Percentiles rank a stretch among this genome's conserved stretches.
phyloP scores from a whole-genome alignment of 306 rosid genomes.

The Fagus sylvatica region DNA sequence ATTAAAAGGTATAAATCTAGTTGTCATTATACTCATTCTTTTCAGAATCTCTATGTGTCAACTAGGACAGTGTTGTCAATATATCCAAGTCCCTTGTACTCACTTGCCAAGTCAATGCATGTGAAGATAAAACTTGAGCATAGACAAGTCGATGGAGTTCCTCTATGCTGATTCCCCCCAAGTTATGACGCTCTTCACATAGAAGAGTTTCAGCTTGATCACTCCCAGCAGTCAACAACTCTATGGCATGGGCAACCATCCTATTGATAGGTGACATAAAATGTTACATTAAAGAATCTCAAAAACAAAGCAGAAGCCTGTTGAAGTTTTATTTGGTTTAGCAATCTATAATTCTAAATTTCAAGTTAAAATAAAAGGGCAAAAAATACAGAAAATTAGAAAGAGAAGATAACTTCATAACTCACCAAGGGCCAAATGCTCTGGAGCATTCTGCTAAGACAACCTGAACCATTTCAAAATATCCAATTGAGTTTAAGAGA shows the following conservation, averaged over 20 bases:
- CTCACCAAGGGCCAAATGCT: constrained; percentile 97
- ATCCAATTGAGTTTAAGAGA: constrained; percentile 19
- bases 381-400: not conserved
- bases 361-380: not conserved
- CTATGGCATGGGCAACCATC: constrained; percentile 92
- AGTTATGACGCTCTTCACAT: constrained; percentile 61
- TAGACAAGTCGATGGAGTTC: constrained; percentile 86
- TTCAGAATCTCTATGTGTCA: constrained; percentile 4
- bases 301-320: constrained; percentile 14
- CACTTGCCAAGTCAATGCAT: constrained; percentile 94
- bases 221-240: constrained; percentile 82
- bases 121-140: constrained; percentile 91
- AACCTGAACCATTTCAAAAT: constrained; percentile 63
- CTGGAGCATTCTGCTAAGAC: constrained; percentile 88
- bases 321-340: not conserved
- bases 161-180: constrained; percentile 89
- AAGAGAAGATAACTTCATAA: constrained; percentile 18
- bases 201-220: constrained; percentile 84
- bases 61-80: constrained; percentile 15
- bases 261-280: constrained; percentile 45
- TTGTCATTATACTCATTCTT: not conserved
- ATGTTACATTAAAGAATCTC: constrained; percentile 20
- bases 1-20: not conserved
- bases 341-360: not conserved
- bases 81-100: constrained; percentile 38